These are phyloP conservation scores for Penicillium ucsense DNA, from an alignment of 495 filamentous ascomycete species.

Conservation along the genomic window DNA sequence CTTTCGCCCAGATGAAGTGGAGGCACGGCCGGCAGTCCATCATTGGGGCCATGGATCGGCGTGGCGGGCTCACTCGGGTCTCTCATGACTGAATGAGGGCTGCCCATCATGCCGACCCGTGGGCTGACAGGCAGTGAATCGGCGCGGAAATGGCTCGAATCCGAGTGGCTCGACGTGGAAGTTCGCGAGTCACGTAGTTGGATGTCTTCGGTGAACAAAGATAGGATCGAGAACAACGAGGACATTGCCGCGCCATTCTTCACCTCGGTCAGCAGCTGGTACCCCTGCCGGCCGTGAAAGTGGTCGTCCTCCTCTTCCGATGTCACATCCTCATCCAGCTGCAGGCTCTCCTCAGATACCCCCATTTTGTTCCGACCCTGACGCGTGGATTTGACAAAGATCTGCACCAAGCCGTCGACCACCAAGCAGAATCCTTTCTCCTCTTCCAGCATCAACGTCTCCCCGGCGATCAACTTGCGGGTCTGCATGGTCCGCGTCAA, in stretches of 20 bases:
- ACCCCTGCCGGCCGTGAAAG: slow-evolving; percentile 58
- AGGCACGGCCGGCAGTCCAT: slow-evolving; percentile 49
- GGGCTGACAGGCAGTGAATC: slow-evolving; percentile 40
- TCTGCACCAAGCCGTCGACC: slow-evolving; percentile 93
- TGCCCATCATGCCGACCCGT: slow-evolving; percentile 24
- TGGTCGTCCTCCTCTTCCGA: slow-evolving; percentile 59
- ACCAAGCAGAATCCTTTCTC: slow-evolving; percentile 98
- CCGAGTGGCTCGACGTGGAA: slow-evolving; percentile 31
- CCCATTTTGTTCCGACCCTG: slow-evolving; percentile 31
- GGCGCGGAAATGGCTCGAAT: slow-evolving; percentile 22
- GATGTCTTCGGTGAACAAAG: slow-evolving; percentile 91
- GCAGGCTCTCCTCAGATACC: slow-evolving; percentile 11
- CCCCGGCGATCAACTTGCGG: slow-evolving; percentile 86
- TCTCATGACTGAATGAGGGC: slow-evolving; percentile 19
- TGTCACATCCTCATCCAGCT: slow-evolving; percentile 22
- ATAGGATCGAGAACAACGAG: slow-evolving; percentile 92
- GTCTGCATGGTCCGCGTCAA: slow-evolving; percentile 97
- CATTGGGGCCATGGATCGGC: slow-evolving; percentile 12
- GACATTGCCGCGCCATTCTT: slow-evolving; percentile 99
- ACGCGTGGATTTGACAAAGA: slow-evolving; percentile 87
- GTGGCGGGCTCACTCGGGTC: slow-evolving; percentile 11
- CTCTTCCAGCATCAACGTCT: slow-evolving; percentile 89
- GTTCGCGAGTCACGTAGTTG: slow-evolving; percentile 54
- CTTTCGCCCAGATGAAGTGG: slow-evolving; percentile 60
- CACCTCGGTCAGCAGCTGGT: slow-evolving; percentile 92